Evolutionary conservation across 163 green algal species (phyloP).

Genomic region (Trebouxiophyceae sp.): DNA sequence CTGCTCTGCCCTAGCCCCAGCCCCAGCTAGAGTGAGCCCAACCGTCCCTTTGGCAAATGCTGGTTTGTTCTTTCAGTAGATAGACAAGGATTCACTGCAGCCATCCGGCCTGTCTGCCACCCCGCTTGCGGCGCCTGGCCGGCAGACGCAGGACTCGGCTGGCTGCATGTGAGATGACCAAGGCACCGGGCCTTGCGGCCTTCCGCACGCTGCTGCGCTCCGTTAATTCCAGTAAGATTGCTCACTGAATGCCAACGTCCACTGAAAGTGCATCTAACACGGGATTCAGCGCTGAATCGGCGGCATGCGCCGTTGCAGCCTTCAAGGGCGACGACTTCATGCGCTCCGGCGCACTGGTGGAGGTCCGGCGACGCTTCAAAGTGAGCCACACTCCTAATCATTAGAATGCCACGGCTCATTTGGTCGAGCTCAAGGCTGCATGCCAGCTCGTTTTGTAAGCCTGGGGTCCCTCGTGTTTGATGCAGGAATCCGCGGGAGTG

Average conservation of each 20-base stretch:
- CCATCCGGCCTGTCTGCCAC: no score
- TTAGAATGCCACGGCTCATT: background rate
- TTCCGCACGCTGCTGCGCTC: background rate
- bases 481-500: conserved; percentile 6
- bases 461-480: background rate
- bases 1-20: no score
- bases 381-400: no score
- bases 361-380: conserved; percentile 2
- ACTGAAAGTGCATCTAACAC: background rate
- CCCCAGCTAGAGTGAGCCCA: no score
- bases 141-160: no score
- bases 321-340: conserved; percentile 10
- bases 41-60: no score
- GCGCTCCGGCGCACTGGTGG: conserved; percentile 1
- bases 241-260: background rate
- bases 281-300: background rate
- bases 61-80: no score
- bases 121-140: no score
- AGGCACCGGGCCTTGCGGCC: background rate
- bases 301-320: conserved; percentile 2
- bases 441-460: no score
- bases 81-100: no score
- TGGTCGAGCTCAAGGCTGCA: no score
- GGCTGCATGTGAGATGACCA: background rate
- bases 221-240: background rate